Percentiles rank a stretch among this genome's conserved stretches.
These are phyloP conservation scores for Penicillium sp. DNA, from an alignment of 2,329 filamentous ascomycete genomes.

Conservation along the genomic window DNA sequence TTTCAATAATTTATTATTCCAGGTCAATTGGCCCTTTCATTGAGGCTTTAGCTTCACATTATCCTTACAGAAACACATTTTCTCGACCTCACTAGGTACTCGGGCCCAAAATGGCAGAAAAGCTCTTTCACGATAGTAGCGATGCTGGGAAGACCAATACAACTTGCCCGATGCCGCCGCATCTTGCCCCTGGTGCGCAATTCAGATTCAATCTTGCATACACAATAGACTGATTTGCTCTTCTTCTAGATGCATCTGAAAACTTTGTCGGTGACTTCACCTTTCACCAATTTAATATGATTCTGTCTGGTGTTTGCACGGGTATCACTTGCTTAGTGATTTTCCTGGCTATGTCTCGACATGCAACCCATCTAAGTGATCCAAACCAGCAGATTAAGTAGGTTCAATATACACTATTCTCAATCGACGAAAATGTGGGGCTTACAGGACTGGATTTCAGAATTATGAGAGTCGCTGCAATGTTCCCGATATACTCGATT, in stretches of 20 bases:
- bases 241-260: constrained; percentile 10
- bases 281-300: constrained; percentile 42
- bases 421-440: no score
- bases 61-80: neutral
- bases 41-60: neutral
- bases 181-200: constrained; percentile 11
- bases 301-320: constrained; percentile 42
- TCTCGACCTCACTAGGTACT: no score
- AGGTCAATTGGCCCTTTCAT: neutral
- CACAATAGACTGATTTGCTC: neutral
- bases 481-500: constrained; percentile 48
- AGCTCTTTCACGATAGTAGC: neutral
- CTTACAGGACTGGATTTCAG: constrained; percentile 14
- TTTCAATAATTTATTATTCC: neutral
- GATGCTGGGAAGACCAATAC: neutral
- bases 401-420: neutral
- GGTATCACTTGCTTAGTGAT: constrained; percentile 37
- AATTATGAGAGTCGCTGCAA: constrained; percentile 48
- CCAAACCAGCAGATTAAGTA: constrained; percentile 49
- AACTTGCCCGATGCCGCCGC: constrained; percentile 15
- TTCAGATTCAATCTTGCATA: neutral
- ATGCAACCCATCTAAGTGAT: constrained; percentile 46
- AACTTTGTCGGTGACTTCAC: constrained; percentile 27
- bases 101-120: constrained; percentile 10
- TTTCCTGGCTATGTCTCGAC: constrained; percentile 35